These are phyloP conservation scores for Fusarium chuoi DNA, from an alignment of 2,329 filamentous ascomycete species.

Conservation along the genomic window DNA sequence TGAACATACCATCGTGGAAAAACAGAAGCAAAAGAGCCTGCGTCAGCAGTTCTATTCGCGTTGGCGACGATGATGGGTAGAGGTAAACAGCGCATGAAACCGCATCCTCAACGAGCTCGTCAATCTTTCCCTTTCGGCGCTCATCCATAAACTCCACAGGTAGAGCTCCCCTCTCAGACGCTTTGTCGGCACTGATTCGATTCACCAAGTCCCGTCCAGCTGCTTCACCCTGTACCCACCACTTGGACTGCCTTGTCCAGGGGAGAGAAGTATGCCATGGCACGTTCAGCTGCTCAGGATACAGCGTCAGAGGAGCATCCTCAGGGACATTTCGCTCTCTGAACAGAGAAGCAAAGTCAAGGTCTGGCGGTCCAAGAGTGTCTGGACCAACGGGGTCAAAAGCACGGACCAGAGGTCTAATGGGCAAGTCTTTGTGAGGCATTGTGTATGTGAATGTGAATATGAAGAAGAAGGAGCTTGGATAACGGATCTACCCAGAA, in stretches of 20 bases:
- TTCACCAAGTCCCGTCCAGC: constrained; percentile 3
- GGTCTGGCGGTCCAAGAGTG: neutral
- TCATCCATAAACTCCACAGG: constrained; percentile 19
- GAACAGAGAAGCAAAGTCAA: constrained; percentile 17
- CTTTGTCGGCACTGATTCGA: constrained; percentile 14
- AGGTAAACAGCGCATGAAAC: constrained; percentile 16
- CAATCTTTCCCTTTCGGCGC: constrained; percentile 16
- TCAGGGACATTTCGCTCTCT: neutral
- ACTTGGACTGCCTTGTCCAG: constrained; percentile 20
- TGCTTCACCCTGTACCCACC: constrained; percentile 1
- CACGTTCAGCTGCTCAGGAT: neutral
- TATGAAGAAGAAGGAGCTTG: neutral
- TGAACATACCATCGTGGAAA: constrained; percentile 14
- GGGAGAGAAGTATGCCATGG: constrained; percentile 20
- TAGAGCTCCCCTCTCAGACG: constrained; percentile 1
- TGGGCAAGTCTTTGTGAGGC: constrained; percentile 17
- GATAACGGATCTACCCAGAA: neutral
- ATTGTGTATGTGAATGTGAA: neutral
- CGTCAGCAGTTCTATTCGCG: constrained; percentile 8
- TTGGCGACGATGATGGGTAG: constrained; percentile 14
- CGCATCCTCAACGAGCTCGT: constrained; percentile 22
- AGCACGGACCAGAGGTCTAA: constrained; percentile 4
- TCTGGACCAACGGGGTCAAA: constrained; percentile 9
- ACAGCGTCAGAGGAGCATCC: constrained; percentile 1
- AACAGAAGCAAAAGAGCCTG: constrained; percentile 15